A percentile compares a stretch with the other conserved stretches of the same genome.
phyloP scores from a whole-genome alignment of 1,139 yeast genomes.

The Nakaseomyces delphensis region DNA sequence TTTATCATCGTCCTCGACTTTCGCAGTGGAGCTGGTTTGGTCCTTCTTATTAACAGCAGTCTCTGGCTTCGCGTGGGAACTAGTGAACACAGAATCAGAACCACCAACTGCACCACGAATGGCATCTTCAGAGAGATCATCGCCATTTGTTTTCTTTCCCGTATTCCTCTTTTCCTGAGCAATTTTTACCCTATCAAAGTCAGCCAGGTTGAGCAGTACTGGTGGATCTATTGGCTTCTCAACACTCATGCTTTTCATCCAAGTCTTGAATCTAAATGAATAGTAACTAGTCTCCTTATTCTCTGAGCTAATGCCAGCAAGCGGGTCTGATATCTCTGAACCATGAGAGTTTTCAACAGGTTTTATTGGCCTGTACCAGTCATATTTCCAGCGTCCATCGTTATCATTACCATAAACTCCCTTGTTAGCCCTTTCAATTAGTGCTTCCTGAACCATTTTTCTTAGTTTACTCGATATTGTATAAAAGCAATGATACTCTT shows the following conservation, averaged over 20 bases:
- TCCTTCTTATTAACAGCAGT: not conserved
- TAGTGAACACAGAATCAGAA: conserved; percentile 35
- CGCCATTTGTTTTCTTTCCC: conserved; percentile 9
- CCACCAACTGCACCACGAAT: conserved; percentile 57
- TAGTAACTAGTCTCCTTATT: conserved; percentile 13
- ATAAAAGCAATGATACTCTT: too few species aligned
- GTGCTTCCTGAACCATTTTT: conserved; percentile 13
- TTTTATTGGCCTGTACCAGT: conserved; percentile 22
- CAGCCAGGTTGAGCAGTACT: conserved; percentile 13
- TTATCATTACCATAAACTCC: conserved; percentile 16
- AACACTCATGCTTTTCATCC: conserved; percentile 14
- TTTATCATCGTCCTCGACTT: not conserved
- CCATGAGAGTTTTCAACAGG: conserved; percentile 8
- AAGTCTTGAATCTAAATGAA: conserved; percentile 19
- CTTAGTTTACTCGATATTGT: not conserved
- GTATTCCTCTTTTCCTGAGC: conserved; percentile 7
- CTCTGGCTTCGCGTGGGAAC: conserved; percentile 5
- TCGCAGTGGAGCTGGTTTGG: not conserved
- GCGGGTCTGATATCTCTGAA: not conserved
- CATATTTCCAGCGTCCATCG: conserved; percentile 22
- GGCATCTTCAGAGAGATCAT: conserved; percentile 45
- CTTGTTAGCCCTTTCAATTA: conserved; percentile 23
- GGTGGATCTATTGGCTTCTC: conserved; percentile 10
- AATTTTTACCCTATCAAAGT: conserved; percentile 15
- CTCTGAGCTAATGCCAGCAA: conserved; percentile 4